Evolutionary conservation across 208 protist genomes (phyloP), one percentile per base, ranked within the genome.

Genomic region (Trypanosoma cruzi): DNA sequence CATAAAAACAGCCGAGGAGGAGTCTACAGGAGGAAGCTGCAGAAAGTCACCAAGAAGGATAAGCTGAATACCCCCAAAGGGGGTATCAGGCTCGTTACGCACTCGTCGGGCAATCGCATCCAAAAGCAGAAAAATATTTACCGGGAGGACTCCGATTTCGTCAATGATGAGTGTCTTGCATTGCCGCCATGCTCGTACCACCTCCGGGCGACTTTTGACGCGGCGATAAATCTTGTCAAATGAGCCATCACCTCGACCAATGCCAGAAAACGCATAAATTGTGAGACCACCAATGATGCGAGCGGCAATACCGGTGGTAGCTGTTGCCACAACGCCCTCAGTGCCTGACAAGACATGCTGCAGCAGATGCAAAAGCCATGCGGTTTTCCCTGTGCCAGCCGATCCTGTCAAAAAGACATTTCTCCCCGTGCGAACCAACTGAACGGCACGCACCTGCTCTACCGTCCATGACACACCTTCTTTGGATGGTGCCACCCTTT

Each of bases 311-410:
- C 79, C 83, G 0, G 77, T 85, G 1, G 73, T 61, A 5, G 83
- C 83, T 2, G 83, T 84, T 11, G 68, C 64, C 10, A 72, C 67
- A 26, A 55, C 74, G 1, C 37, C 54, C 22, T 66, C 40, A 24
- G 29, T 46, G 8, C 26, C 59, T 13, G 64, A 70, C 24, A 86
- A 71, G n/a, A 89, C 73, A 44, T 80, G 49, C 6, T 70, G 32
- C 13, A 92, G n/a, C 5, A 94, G 37, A 55, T 85, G 67, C 24
- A 65, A 64, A 29, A 95, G 71, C 84, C 84, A 92, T 57, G 76
- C 73, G 31, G 88, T 87, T 74, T 97, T 97, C 22, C 92, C 92
- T 1, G 92, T 95, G 5, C 92, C 92, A 3, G 88, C 87, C 18
- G 77, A 71, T 11, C 92, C 92, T 16, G 82, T 94, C 18, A 95